A percentile compares a stretch with the other conserved stretches of the same genome.
These are phyloP conservation scores for Steccherinum ochraceum DNA, from an alignment of 768 basidiomycete genomes.

Conservation along the genomic window DNA sequence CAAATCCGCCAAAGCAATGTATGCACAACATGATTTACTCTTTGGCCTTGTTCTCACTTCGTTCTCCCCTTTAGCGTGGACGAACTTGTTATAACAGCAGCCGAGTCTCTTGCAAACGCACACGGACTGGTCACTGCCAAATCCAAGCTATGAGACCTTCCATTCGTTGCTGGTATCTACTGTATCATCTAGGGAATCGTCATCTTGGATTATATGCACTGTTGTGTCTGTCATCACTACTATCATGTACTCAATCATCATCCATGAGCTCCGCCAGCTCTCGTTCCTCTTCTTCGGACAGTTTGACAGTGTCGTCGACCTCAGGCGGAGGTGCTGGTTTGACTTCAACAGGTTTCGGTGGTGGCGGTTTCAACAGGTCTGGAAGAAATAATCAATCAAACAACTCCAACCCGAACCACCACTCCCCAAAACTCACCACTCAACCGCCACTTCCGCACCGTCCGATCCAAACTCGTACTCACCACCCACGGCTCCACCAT, in stretches of 20 bases:
- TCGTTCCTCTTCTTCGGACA: slow-evolving; percentile 87
- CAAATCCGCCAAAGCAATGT: slow-evolving; percentile 84
- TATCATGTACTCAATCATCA: slow-evolving; percentile 16
- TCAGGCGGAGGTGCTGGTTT: slow-evolving; percentile 21
- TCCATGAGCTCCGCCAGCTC: slow-evolving; percentile 80
- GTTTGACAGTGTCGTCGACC: slow-evolving; percentile 22
- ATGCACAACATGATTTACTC: slow-evolving; percentile 8
- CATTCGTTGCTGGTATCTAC: not conserved
- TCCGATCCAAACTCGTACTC: slow-evolving; percentile 80
- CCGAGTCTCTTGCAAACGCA: slow-evolving; percentile 44
- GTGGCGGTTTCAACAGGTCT: slow-evolving; percentile 8
- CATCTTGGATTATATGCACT: not conserved
- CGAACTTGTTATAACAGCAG: slow-evolving; percentile 70
- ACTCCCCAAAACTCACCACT: slow-evolving; percentile 33
- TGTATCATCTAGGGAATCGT: not conserved
- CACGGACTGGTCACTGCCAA: slow-evolving; percentile 34
- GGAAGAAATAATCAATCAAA: not conserved
- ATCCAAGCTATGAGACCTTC: slow-evolving; percentile 42
- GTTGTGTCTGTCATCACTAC: not conserved
- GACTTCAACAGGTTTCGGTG: slow-evolving; percentile 3
- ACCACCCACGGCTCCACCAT: slow-evolving; percentile 74
- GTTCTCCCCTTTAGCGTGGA: slow-evolving; percentile 51
- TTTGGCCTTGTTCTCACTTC: not conserved
- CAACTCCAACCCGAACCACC: slow-evolving; percentile 12
- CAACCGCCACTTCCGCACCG: slow-evolving; percentile 80